Percentiles rank a stretch among this genome's conserved stretches.
Conservation (phyloP, 106 monocot species). For the Platanthera guangdongensis region DNA sequence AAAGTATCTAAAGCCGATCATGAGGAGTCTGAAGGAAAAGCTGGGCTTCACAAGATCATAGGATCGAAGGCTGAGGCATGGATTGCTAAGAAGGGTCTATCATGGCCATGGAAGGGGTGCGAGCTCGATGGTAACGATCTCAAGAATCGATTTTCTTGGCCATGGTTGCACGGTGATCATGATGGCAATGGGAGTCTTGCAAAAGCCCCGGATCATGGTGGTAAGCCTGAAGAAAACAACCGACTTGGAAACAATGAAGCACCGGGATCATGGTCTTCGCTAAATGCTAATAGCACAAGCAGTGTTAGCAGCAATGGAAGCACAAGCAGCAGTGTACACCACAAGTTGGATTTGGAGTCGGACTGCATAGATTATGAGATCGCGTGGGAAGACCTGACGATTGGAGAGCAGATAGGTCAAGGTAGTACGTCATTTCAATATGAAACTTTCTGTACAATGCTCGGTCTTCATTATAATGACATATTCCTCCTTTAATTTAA, state of each 20-base stretch:
- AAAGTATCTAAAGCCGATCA: slow-evolving; percentile 24
- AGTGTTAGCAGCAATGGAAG: slow-evolving; percentile 91
- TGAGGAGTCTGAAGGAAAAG: slow-evolving; percentile 50
- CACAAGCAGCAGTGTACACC: slow-evolving; percentile 51
- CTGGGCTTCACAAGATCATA: slow-evolving; percentile 66
- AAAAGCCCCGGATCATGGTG: slow-evolving; percentile 32
- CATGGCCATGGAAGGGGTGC: slow-evolving; percentile 81
- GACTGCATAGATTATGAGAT: slow-evolving; percentile 95
- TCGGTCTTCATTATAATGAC: neutral
- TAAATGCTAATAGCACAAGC: slow-evolving; percentile 66
- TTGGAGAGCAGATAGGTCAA: slow-evolving; percentile 99
- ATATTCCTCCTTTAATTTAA: neutral
- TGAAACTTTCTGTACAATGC: neutral
- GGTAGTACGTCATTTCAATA: slow-evolving; percentile 33
- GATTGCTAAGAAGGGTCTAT: slow-evolving; percentile 59
- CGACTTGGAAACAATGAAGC: slow-evolving; percentile 47
- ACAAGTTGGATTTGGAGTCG: slow-evolving; percentile 67
- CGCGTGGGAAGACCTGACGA: slow-evolving; percentile 90
- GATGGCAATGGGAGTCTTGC: slow-evolving; percentile 34
- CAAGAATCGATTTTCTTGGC: slow-evolving; percentile 52
- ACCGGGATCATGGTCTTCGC: slow-evolving; percentile 74
- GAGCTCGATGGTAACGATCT: slow-evolving; percentile 48
- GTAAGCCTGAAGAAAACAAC: slow-evolving; percentile 40
- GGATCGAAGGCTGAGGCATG: slow-evolving; percentile 86
- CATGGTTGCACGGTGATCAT: slow-evolving; percentile 68